Evolutionary conservation across 1,284 basidiomycete genomes (phyloP).

Genomic region (Cutaneotrichosporon spelunceum): DNA sequence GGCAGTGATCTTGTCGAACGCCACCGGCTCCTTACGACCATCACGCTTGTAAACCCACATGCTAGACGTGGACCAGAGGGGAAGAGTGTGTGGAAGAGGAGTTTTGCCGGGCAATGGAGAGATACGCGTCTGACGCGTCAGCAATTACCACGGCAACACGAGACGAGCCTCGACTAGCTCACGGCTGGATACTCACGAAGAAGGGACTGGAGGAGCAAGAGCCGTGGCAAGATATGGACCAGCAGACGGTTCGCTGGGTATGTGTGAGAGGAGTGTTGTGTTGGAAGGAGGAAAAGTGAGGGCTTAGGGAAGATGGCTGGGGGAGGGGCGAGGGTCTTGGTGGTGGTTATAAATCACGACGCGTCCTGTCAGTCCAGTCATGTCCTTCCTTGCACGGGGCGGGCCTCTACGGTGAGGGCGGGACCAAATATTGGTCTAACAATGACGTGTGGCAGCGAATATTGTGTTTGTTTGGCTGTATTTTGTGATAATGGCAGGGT

Average conservation of each 20-base stretch:
- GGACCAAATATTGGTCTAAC: neutral
- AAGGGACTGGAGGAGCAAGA: neutral
- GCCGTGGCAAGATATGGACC: neutral
- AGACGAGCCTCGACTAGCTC: constrained; percentile 55
- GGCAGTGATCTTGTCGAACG: constrained; percentile 41
- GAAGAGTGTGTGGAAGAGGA: neutral
- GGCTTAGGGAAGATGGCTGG: neutral
- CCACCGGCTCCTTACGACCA: constrained; percentile 49
- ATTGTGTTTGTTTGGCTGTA: constrained; percentile 1
- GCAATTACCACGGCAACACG: constrained; percentile 18
- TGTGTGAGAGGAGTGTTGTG: neutral
- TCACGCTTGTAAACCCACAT: constrained; percentile 52
- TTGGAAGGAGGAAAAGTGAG: constrained; percentile 7
- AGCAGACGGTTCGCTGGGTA: neutral
- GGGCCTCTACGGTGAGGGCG: neutral
- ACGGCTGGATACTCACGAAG: constrained; percentile 5
- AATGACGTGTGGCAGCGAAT: constrained; percentile 9
- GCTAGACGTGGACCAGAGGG: constrained; percentile 31
- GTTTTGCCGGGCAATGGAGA: neutral
- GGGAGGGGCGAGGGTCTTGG: neutral
- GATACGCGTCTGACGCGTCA: constrained; percentile 4
- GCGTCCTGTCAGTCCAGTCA: constrained; percentile 9
- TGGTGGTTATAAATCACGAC: constrained; percentile 11
- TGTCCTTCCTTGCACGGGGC: neutral
- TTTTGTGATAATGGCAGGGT: constrained; percentile 1